Evolutionary conservation across 2,329 filamentous ascomycete genomes (phyloP).

Genomic region (Penicillium sp.): DNA sequence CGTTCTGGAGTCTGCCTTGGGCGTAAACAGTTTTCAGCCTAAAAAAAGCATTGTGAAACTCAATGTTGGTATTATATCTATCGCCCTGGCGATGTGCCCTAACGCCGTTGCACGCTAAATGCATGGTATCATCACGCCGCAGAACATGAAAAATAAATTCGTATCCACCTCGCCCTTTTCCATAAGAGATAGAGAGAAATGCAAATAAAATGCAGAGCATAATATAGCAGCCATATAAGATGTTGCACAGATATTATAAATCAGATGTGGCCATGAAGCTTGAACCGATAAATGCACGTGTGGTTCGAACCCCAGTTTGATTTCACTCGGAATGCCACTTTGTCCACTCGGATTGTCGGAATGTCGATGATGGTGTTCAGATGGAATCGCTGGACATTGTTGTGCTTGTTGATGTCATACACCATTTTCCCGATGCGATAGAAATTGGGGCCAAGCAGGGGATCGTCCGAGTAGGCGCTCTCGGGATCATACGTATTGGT

Average conservation of each 20-base stretch:
- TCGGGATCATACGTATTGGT: slow-evolving; percentile 32
- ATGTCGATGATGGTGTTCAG: slow-evolving; percentile 41
- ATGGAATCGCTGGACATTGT: slow-evolving; percentile 41
- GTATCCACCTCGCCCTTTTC: not conserved
- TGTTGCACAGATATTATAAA: not conserved
- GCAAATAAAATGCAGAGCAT: not conserved
- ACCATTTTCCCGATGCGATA: slow-evolving; percentile 42
- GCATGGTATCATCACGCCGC: slow-evolving; percentile 23
- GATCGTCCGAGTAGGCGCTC: slow-evolving; percentile 36
- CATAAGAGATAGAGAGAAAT: not conserved
- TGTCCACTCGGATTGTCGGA: slow-evolving; percentile 35
- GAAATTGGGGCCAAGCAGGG: slow-evolving; percentile 35
- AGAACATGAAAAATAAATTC: not conserved
- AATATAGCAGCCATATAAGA: not conserved
- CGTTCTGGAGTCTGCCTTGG: not conserved
- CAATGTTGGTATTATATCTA: not conserved
- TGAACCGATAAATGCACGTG: slow-evolving; percentile 49
- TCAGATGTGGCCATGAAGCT: slow-evolving; percentile 42
- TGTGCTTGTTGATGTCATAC: slow-evolving; percentile 36
- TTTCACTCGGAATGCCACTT: slow-evolving; percentile 43
- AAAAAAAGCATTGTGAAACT: not conserved
- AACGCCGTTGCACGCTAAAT: slow-evolving; percentile 21
- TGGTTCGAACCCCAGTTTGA: slow-evolving; percentile 46
- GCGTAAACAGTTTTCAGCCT: not conserved
- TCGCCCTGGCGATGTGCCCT: not conserved